Percentiles rank a stretch among this genome's conserved stretches.
Conservation (phyloP, 2,329 filamentous ascomycete species). For the Aspergillus sp. region DNA sequence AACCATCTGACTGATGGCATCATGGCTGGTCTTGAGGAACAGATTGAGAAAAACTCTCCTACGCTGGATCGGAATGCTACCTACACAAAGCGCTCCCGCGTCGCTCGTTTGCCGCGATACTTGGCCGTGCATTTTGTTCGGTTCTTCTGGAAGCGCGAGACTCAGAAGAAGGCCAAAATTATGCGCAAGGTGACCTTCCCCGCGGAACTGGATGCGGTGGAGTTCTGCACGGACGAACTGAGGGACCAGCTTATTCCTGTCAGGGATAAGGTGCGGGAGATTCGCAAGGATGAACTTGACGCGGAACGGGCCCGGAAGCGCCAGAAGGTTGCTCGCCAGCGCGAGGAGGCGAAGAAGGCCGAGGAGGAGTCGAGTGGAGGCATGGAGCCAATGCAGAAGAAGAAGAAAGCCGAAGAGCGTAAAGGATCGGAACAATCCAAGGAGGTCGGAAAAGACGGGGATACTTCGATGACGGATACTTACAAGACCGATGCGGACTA, state of each 20-base stretch:
- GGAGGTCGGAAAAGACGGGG: conserved; percentile 50
- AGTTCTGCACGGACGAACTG: conserved; percentile 90
- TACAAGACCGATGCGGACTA: conserved; percentile 94
- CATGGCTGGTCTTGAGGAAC: conserved; percentile 68
- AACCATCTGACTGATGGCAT: conserved; percentile 91
- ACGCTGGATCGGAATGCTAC: conserved; percentile 65
- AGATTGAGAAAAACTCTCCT: conserved; percentile 81
- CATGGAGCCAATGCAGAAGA: conserved; percentile 38
- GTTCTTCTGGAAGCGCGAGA: conserved; percentile 95
- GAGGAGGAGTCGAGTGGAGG: conserved; percentile 22
- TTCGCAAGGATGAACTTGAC: conserved; percentile 91
- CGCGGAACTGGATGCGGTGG: conserved; percentile 80
- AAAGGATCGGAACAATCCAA: conserved; percentile 37
- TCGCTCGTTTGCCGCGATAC: conserved; percentile 86
- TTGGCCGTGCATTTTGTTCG: conserved; percentile 94
- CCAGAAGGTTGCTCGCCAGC: conserved; percentile 61
- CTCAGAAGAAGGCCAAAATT: conserved; percentile 98
- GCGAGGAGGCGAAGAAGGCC: conserved; percentile 42
- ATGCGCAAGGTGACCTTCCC: conserved; percentile 98
- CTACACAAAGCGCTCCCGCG: conserved; percentile 87
- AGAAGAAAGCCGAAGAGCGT: conserved; percentile 42
- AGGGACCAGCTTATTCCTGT: conserved; percentile 76
- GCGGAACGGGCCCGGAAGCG: conserved; percentile 85
- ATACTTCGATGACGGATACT: conserved; percentile 61
- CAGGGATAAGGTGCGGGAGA: conserved; percentile 90